Base-by-base conservation (phyloP, 805 yeast species). In the Kluyveromyces lactis region DNA sequence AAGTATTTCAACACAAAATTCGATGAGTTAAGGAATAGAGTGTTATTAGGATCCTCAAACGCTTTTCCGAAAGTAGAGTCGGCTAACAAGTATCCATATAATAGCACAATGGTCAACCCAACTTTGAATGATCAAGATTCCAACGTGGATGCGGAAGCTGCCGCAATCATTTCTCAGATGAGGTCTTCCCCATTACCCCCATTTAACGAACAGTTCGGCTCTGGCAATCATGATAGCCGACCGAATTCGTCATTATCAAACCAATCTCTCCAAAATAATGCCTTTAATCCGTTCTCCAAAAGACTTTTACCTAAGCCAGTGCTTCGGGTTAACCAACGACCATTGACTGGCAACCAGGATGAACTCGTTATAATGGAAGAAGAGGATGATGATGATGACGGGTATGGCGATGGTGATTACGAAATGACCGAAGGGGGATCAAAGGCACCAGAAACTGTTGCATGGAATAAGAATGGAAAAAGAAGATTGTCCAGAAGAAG, bases 401-500 rank as follows among this genome's bases (percentile, higher is more conserved):
- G 42, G 15, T 42, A 45, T 15, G 44, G 40, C 12, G 38, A 39
- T 5, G 30, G 16, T 27, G 47, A 46, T 6, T 44, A 42, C 13
- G 49, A 45, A 19, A 45, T 43, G 11, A 29, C 35, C 11, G 41
- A 34, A 15, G 46, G 40, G 16, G 40, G 35, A 4, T 34, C 39
- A 8, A 15, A 15, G 9, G 30, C 30, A 12, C 16, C 19, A 8
- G 43, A 43, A 17, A 50, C 44, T 19, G 59, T 58, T 18, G 57
- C 60, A n/a, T 58, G 63, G 62, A 59, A 58, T 41, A 59, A 57
- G 33, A 58, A 55, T 38, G 62, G 61, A 13, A 59, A 37, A 16
- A 36, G 50, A 42, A 41, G 61, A 33, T 47, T 56, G 13, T 48
- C 51, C 18, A 44, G 56, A 30, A 47, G 49, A 28, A 27, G 44